Evolutionary conservation across 495 filamentous ascomycete species (phyloP), one percentile per base, ranked within the genome.

Genomic region (Neurospora sp.): DNA sequence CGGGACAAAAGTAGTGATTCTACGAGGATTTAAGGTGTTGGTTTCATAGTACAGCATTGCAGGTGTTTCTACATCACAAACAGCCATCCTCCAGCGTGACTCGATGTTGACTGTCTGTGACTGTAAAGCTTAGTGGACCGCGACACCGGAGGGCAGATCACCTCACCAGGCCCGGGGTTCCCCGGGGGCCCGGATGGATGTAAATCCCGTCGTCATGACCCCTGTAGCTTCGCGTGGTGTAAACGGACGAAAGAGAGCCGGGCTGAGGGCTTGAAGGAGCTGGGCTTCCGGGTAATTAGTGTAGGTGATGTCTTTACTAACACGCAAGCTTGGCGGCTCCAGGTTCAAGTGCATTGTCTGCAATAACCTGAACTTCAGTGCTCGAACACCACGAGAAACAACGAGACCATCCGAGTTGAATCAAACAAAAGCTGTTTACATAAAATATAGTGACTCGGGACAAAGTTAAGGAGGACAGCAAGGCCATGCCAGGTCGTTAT

Each of bases 1-100:
- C 27, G 27, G 53, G 53, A 59, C 48, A 66, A 66, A 66, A 66
- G 53, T 35, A 66, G 53, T 66, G 53, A 66, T 66, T 66, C 53
- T 66, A 66, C 53, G 53, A 66, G 53, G 53, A 66, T 66, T 66
- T 66, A 66, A 66, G 53, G 53, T 66, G 53, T 66, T 66, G 53
- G 35, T 66, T 66, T 66, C 53, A 66, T 66, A 66, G 53, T 66
- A 66, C 7, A 66, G 53, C 53, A 66, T 66, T 66, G 53, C 53
- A 35, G 53, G 53, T 66, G 53, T 66, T 66, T 66, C 53, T 5
- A 66, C 53, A 35, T 61, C 27, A 61, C 27, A 61, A 61, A 61
- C 46, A 31, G 31, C 7, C 27, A 66, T 66, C 14, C 7, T 5
- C 14, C 27, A 37, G 53, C 14, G 27, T 66, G 53, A 31, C 53